Evolutionary conservation across 2,329 filamentous ascomycete species (phyloP).

Genomic region (Sarocladium brachiariae): DNA sequence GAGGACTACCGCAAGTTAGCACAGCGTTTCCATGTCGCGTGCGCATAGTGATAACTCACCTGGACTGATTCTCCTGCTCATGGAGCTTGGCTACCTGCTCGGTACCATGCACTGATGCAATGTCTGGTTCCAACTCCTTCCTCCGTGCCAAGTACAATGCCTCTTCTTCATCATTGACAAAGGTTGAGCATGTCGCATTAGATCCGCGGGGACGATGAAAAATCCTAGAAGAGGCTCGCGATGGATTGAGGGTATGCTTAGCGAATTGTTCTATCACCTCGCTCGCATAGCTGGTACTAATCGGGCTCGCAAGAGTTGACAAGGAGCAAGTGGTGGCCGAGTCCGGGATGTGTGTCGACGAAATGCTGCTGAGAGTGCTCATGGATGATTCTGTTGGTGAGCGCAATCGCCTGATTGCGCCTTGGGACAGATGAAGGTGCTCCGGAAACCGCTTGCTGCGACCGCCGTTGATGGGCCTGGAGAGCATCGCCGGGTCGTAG

Average conservation of each 20-base stretch:
- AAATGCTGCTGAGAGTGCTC: constrained; percentile 32
- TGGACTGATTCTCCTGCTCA: not conserved
- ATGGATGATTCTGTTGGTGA: constrained; percentile 31
- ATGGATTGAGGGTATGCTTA: constrained; percentile 18
- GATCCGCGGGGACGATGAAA: constrained; percentile 27
- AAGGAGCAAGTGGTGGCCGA: constrained; percentile 31
- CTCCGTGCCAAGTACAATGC: not conserved
- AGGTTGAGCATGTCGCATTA: constrained; percentile 30
- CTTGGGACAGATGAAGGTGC: constrained; percentile 6
- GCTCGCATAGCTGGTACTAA: constrained; percentile 28
- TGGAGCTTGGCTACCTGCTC: not conserved
- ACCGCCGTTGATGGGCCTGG: constrained; percentile 1
- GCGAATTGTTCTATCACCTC: constrained; percentile 27
- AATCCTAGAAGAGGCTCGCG: constrained; percentile 20
- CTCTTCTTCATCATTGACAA: constrained; percentile 30
- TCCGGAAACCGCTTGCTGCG: constrained; percentile 8
- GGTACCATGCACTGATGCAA: not conserved
- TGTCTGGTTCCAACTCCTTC: constrained; percentile 1
- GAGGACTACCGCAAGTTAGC: not conserved
- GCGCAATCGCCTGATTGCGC: constrained; percentile 18
- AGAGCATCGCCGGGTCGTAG: not conserved
- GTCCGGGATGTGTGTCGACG: constrained; percentile 27
- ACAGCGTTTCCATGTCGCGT: not conserved
- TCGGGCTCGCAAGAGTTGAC: constrained; percentile 28
- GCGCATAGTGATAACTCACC: not conserved